Percentiles rank a stretch among this genome's conserved stretches.
phyloP scores from a whole-genome alignment of 2,329 filamentous ascomycete species.

The Paecilomyces dactylethromorphus region DNA sequence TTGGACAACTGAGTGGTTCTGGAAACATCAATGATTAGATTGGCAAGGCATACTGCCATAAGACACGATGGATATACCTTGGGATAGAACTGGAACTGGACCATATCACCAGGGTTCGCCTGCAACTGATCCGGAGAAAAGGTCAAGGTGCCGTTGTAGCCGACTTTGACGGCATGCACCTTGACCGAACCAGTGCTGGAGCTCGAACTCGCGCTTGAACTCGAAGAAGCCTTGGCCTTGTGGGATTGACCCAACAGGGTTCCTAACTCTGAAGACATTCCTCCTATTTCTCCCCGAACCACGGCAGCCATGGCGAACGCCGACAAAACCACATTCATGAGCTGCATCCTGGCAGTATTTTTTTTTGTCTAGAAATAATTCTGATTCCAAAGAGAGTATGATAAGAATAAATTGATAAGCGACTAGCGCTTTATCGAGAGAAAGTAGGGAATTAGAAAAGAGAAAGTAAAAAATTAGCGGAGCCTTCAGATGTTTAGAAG shows the following conservation, averaged over 20 bases:
- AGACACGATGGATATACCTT: conserved; percentile 26
- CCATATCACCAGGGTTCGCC: conserved; percentile 51
- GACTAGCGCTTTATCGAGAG: background rate
- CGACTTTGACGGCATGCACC: conserved; percentile 61
- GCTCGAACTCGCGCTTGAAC: too few relatives aligned
- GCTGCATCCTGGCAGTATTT: background rate
- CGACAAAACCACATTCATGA: background rate
- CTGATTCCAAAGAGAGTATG: background rate
- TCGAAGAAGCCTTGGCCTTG: background rate
- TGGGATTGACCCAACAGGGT: background rate
- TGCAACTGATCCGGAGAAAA: conserved; percentile 62
- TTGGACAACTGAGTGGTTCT: conserved; percentile 76
- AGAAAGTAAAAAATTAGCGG: background rate
- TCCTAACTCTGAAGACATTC: background rate
- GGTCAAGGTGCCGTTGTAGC: conserved; percentile 47
- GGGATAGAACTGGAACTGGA: conserved; percentile 47
- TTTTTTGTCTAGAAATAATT: background rate
- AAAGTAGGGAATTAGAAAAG: background rate
- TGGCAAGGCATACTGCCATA: background rate
- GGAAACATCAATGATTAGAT: background rate
- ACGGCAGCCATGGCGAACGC: background rate
- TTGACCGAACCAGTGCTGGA: conserved; percentile 20
- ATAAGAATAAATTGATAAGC: background rate
- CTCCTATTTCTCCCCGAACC: background rate
- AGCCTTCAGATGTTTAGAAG: background rate